Conservation (phyloP, 2,329 filamentous ascomycete genomes). For the Botrytis pseudocinerea region DNA sequence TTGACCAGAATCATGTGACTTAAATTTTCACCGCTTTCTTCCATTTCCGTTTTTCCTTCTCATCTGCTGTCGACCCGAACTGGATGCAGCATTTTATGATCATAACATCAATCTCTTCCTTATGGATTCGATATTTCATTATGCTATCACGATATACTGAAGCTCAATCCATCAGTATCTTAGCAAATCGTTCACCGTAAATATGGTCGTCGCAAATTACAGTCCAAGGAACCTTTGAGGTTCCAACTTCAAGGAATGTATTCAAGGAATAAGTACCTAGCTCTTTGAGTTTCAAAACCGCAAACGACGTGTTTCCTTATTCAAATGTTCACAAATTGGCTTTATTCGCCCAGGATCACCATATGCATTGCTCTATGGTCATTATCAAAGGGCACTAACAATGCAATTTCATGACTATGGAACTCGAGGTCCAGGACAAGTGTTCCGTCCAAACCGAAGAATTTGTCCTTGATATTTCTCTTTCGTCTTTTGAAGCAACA, state of each 20-base stretch:
- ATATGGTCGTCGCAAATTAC: background rate
- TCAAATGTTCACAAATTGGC: background rate
- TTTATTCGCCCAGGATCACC: background rate
- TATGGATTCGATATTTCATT: background rate
- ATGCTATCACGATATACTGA: background rate
- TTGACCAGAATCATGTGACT: background rate
- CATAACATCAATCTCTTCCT: background rate
- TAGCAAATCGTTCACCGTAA: background rate
- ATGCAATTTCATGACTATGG: conserved; percentile 4
- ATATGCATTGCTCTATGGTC: background rate
- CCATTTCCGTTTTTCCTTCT: background rate
- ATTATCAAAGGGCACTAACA: background rate
- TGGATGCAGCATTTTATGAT: background rate
- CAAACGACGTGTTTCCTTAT: conserved; percentile 11
- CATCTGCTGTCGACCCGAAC: background rate
- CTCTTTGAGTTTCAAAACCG: conserved; percentile 10
- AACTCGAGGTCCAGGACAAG: background rate
- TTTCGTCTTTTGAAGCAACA: background rate
- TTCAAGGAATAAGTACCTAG: background rate
- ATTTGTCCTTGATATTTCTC: background rate
- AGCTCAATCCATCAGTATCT: background rate
- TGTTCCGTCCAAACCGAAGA: background rate
- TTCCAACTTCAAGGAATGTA: conserved; percentile 8
- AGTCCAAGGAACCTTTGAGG: background rate
- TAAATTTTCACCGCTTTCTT: background rate